These are phyloP conservation scores for Trichomonas vaginalis DNA, from an alignment of 208 protist species.

Conservation along the genomic window DNA sequence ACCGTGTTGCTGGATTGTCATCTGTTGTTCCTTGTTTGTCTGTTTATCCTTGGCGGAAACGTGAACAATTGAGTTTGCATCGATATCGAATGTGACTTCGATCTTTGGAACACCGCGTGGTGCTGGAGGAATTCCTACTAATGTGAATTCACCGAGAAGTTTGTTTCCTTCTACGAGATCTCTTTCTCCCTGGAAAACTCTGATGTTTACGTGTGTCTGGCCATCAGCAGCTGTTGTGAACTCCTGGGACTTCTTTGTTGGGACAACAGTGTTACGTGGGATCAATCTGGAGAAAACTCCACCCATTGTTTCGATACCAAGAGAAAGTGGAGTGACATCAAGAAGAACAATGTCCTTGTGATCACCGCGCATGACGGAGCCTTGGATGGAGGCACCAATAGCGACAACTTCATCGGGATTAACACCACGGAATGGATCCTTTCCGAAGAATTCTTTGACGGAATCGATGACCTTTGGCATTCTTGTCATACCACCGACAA, in stretches of 20 bases:
- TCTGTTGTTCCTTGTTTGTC: constrained; percentile 50
- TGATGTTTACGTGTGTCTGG: constrained; percentile 66
- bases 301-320: constrained; percentile 88
- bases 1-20: constrained; percentile 49
- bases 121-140: constrained; percentile 52
- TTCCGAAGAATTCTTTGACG: constrained; percentile 48
- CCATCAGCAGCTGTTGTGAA: constrained; percentile 68
- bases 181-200: constrained; percentile 70
- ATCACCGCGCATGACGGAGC: constrained; percentile 47
- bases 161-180: constrained; percentile 64
- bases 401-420: constrained; percentile 99
- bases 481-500: constrained; percentile 82
- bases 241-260: constrained; percentile 74
- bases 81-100: constrained; percentile 65
- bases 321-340: constrained; percentile 90
- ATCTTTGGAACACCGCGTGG: constrained; percentile 58
- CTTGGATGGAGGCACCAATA: constrained; percentile 91
- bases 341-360: constrained; percentile 80
- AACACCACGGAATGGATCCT: constrained; percentile 76
- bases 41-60: constrained; percentile 61
- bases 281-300: constrained; percentile 93
- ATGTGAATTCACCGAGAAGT: constrained; percentile 59
- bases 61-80: constrained; percentile 67
- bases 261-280: constrained; percentile 89
- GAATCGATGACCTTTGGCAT: constrained; percentile 67